Evolutionary conservation across 2,329 filamentous ascomycete genomes (phyloP), one percentile per base, ranked within the genome.

Genomic region (Helicocarpus griseus): DNA sequence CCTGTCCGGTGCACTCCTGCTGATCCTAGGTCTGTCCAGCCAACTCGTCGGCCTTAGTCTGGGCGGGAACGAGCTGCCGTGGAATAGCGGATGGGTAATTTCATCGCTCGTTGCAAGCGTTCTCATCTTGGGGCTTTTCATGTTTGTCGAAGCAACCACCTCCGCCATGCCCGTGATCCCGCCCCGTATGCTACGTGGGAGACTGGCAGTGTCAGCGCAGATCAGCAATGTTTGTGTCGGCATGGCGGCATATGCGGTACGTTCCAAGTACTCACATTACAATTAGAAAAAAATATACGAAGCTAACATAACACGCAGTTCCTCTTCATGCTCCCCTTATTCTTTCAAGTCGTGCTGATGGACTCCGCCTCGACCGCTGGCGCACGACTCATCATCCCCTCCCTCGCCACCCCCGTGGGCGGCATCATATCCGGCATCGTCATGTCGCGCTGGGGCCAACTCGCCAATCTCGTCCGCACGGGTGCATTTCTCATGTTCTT

Each of bases 201-300:
- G 71, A 9, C 67, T 80, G 28, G 77, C 78, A 0, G 65, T 81
- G 1, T 70, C 77, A 2, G 78, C 76, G 2, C 79, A 82, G 55
- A 66, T 78, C 21, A 73, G 79, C 45, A 85, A 84, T 54, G 68
- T 83, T 11, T 81, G 77, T 52, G 76, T 77, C 1, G 81, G 81
- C 0, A 74, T 82, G 63, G 74, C 79, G 7, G 79, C 79, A 1
- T 85, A 84, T 62, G 79, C 78, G 14, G 80, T 83, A 61, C 5
- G 26, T 35, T 11, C 13, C 22, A 9, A 19, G 13, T 21, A 1
- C 8, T 17, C 19, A n/a, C n/a, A 17, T 13, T 26, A 17, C 28
- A 24, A 19, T 19, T 24, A 28, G 14, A 49, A 11, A 4, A n/a
- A 19, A 26, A 1, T 4, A 8, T n/a, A 5, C 3, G n/a, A 5